Conservation (phyloP, 1,139 yeast species). For the Pichia sp. region DNA sequence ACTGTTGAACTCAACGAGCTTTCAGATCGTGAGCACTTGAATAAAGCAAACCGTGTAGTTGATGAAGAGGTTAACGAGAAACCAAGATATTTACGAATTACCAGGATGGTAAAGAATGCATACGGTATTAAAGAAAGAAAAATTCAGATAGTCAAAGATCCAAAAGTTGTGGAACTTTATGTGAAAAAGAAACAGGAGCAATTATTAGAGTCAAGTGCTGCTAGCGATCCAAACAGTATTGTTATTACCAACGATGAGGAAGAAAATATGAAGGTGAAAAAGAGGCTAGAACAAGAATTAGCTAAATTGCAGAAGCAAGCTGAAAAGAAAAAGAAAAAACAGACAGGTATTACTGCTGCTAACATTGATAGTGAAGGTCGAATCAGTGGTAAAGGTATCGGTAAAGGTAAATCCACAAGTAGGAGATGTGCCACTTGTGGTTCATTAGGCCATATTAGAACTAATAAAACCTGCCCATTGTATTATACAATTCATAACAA, state of each 20-base stretch:
- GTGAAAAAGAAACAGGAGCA: slow-evolving; percentile 63
- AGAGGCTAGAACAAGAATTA: slow-evolving; percentile 73
- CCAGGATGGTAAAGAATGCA: slow-evolving; percentile 73
- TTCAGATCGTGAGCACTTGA: slow-evolving; percentile 27
- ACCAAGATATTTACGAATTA: slow-evolving; percentile 59
- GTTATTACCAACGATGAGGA: slow-evolving; percentile 83
- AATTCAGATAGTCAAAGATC: slow-evolving; percentile 73
- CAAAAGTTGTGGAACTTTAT: slow-evolving; percentile 81
- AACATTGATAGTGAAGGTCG: slow-evolving; percentile 36
- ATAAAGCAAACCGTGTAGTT: slow-evolving; percentile 34
- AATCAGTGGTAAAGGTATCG: slow-evolving; percentile 55
- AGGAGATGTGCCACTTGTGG: slow-evolving; percentile 94
- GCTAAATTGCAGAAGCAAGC: slow-evolving; percentile 76
- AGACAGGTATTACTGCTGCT: slow-evolving; percentile 41
- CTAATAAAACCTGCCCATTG: slow-evolving; percentile 88
- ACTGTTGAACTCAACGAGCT: slow-evolving; percentile 27
- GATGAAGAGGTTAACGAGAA: slow-evolving; percentile 30
- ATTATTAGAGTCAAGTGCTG: slow-evolving; percentile 45
- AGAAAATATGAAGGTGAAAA: slow-evolving; percentile 69
- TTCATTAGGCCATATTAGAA: slow-evolving; percentile 87
- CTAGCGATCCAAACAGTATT: slow-evolving; percentile 47
- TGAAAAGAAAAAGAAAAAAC: slow-evolving; percentile 39
- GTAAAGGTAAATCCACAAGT: slow-evolving; percentile 72
- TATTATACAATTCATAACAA: slow-evolving; percentile 35
- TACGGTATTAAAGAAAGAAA: slow-evolving; percentile 83